These are phyloP conservation scores for Lodderomyces beijingensis DNA, from an alignment of 1,139 yeast species.

Conservation along the genomic window DNA sequence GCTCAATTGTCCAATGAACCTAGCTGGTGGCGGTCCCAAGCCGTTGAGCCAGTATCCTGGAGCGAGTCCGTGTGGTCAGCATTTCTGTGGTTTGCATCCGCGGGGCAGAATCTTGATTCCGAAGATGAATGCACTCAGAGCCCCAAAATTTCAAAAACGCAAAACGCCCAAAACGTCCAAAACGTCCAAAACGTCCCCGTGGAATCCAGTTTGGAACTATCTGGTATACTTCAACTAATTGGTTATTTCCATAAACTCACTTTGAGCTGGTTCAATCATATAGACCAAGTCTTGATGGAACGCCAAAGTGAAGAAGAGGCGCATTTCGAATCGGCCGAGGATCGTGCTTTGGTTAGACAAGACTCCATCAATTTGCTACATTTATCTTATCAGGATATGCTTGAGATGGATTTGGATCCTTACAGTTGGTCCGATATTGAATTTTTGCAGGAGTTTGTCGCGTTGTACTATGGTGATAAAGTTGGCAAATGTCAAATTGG, in stretches of 20 bases:
- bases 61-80: slow-evolving; percentile 67
- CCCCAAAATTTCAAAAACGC: not conserved
- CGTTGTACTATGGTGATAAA: slow-evolving; percentile 46
- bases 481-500: slow-evolving; percentile 33
- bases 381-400: slow-evolving; percentile 52
- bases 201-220: too few relatives aligned
- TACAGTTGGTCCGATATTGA: slow-evolving; percentile 53
- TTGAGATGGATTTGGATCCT: slow-evolving; percentile 75
- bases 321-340: slow-evolving; percentile 4
- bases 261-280: slow-evolving; percentile 36
- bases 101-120: slow-evolving; percentile 46
- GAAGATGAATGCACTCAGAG: slow-evolving; percentile 1
- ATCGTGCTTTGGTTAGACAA: slow-evolving; percentile 6
- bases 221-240: slow-evolving; percentile 34
- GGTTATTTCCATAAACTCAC: slow-evolving; percentile 57
- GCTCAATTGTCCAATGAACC: slow-evolving; percentile 20
- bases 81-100: slow-evolving; percentile 80
- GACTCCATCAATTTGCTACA: slow-evolving; percentile 25
- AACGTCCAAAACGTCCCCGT: too few relatives aligned
- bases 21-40: slow-evolving; percentile 41
- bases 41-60: slow-evolving; percentile 57
- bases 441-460: slow-evolving; percentile 51
- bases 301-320: slow-evolving; percentile 6
- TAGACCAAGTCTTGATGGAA: slow-evolving; percentile 35
- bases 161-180: too few relatives aligned